Base-by-base conservation (phyloP, 768 basidiomycete genomes). In the Boletellus ananas region DNA sequence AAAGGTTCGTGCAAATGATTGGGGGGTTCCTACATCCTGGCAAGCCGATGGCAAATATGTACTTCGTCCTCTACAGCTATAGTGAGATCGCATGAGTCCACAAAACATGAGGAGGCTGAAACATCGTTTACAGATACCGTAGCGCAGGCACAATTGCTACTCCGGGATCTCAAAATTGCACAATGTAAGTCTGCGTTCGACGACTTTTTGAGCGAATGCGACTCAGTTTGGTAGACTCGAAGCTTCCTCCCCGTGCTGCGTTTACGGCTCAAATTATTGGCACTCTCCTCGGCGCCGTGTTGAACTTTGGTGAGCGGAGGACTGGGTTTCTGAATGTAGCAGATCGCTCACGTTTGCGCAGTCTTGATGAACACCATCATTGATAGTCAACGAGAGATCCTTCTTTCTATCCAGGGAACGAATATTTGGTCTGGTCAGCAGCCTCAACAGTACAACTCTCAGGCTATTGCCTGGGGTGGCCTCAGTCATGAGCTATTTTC, bases 211-310 rank as follows among this genome's bases (percentile, higher is more conserved):
- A 39, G 73, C 73, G 64, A 72, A 75, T 62, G 74, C 35, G 25
- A 23, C 18, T 36, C 21, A 38, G 25, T 40, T 77, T 44, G 74
- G 70, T 3, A 58, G 75, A 58, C 49, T 55, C 79, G 1, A 85
- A 85, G 64, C 77, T 87, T 37, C 83, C 85, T 23, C 83, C 85
- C 20, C 80, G 84, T 13, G 73, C 76, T 34, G 80, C 84, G 68
- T 83, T 86, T 64, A 60, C 79, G 10, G 80, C 81, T 7, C 85
- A 86, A 58, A 70, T 84, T n/a, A 51, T 59, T 16, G 63, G 63
- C 16, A 62, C 63, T 5, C 47, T 64, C 20, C 37, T 60, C 0
- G 63, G 63, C 20, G 67, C 66, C 2, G 52, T 68, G 31, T 57
- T 75, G 37, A 75, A 75, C 53, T 74, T 66, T 47, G 77, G 80